Evolutionary conservation across 495 filamentous ascomycete species (phyloP), one percentile per base, ranked within the genome.

Genomic region (Pseudoneurospora amorphoporcata): DNA sequence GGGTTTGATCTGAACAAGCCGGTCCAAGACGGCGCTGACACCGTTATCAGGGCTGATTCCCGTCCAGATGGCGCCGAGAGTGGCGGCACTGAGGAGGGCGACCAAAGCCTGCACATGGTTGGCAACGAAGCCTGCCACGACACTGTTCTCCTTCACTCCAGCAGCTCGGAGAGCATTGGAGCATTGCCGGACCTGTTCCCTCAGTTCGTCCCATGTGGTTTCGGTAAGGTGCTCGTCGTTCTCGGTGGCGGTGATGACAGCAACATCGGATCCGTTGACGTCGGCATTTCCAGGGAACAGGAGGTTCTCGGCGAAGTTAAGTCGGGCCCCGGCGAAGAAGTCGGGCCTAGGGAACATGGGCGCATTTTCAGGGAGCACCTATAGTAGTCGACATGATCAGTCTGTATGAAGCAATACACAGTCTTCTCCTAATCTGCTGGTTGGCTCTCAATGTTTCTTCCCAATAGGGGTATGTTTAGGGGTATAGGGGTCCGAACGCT

Each of bases 261-360:
- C 93, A 71, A 88, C 82, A 68, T 89, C 87, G 73, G 88, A 82
- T 35, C 89, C 88, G 23, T 86, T 79, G 47, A 83, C 73, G 6
- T 77, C 69, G 32, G 71, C 76, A 58, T 84, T 85, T 16, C 84
- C 81, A 6, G 94, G 94, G 78, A 89, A 97, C 8, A 98, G 87
- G 39, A 98, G 86, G 80, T 98, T 98, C 83, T 97, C 92, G 32
- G 94, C 93, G 79, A 97, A 97, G 77, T 98, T 98, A 71, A 97
- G 83, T 68, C 82, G 88, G 23, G 92, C 88, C 8, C 90, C 91
- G 47, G 87, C 79, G 78, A 97, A 99, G 84, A 97, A 98, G 37
- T 86, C 82, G 2, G 95, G 94, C 45, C 92, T 88, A 14, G 95
- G 95, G 77, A 95, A 98, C 82, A 99, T 90, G 23, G 87, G 80